Evolutionary conservation across 352 stramenopile species (phyloP).

Genomic region (Phytophthora melonis): DNA sequence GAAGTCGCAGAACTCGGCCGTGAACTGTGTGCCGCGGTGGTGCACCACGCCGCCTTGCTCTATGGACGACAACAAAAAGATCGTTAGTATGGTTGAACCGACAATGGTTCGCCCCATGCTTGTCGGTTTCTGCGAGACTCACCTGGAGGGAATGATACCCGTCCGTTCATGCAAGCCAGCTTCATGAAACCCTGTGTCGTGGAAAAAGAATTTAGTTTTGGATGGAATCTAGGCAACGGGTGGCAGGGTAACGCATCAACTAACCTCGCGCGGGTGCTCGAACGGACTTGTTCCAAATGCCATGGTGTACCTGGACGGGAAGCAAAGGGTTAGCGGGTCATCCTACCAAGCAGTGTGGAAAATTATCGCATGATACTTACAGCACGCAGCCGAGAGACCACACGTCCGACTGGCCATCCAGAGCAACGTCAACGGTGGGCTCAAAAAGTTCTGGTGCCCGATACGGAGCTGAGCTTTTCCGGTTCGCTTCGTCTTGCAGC

Average conservation of each 20-base stretch:
- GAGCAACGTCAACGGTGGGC: conserved; percentile 60
- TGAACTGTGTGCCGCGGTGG: conserved; percentile 74
- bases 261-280: conserved; percentile 76
- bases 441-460: conserved; percentile 89
- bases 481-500: conserved; percentile 81
- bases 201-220: conserved; percentile 6
- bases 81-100: background rate
- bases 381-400: conserved; percentile 88
- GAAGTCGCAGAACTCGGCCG: conserved; percentile 87
- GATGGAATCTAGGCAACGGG: background rate
- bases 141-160: conserved; percentile 80
- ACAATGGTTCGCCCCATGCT: too few relatives aligned
- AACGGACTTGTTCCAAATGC: conserved; percentile 86
- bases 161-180: conserved; percentile 81
- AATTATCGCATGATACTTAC: conserved; percentile 40
- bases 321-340: conserved; percentile 2
- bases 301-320: conserved; percentile 73
- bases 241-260: background rate
- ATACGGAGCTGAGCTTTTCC: conserved; percentile 87
- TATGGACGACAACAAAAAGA: conserved; percentile 18
- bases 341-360: background rate
- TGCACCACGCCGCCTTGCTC: conserved; percentile 74
- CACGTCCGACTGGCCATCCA: conserved; percentile 87
- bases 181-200: conserved; percentile 83
- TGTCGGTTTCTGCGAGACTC: background rate